Conservation (phyloP, 768 basidiomycete species). For the Crepidotus variabilis region DNA sequence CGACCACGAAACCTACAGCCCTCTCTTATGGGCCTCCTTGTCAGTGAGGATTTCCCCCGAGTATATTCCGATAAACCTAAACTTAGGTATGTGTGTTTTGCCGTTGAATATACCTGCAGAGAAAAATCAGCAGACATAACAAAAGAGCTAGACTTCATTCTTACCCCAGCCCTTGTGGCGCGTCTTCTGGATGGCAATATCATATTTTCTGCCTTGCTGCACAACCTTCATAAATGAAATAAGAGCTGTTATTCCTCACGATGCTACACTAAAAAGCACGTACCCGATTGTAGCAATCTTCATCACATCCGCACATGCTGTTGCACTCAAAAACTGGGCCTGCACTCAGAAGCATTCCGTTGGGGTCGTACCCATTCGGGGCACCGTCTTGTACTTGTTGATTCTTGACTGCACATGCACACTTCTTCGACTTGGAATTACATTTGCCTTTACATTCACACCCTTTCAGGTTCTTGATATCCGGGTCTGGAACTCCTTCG, state of each 20-base stretch:
- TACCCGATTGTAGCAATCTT: slow-evolving; percentile 81
- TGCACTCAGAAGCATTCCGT: slow-evolving; percentile 44
- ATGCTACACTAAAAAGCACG: slow-evolving; percentile 18
- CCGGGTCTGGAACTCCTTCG: slow-evolving; percentile 63
- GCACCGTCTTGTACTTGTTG: too few species aligned
- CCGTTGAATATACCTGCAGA: slow-evolving; percentile 67
- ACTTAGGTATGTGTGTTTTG: slow-evolving; percentile 55
- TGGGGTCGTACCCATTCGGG: slow-evolving; percentile 63
- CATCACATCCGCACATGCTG: slow-evolving; percentile 73
- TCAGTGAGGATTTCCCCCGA: slow-evolving; percentile 80
- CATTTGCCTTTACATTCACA: slow-evolving; percentile 79
- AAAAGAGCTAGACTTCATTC: slow-evolving; percentile 12
- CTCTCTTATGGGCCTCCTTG: slow-evolving; percentile 61
- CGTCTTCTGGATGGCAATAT: slow-evolving; percentile 68
- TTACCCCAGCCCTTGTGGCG: slow-evolving; percentile 82
- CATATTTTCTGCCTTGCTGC: slow-evolving; percentile 68
- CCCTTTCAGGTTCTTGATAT: slow-evolving; percentile 50
- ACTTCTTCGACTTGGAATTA: slow-evolving; percentile 68
- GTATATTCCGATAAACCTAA: slow-evolving; percentile 81
- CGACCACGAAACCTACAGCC: slow-evolving; percentile 42
- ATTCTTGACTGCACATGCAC: slow-evolving; percentile 48
- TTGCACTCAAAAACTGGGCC: slow-evolving; percentile 87
- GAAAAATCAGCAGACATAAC: not conserved
- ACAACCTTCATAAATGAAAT: slow-evolving; percentile 54
- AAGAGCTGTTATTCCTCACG: not conserved